Evolutionary conservation across 495 filamentous ascomycete species (phyloP).

Genomic region (Penicillium lividum): DNA sequence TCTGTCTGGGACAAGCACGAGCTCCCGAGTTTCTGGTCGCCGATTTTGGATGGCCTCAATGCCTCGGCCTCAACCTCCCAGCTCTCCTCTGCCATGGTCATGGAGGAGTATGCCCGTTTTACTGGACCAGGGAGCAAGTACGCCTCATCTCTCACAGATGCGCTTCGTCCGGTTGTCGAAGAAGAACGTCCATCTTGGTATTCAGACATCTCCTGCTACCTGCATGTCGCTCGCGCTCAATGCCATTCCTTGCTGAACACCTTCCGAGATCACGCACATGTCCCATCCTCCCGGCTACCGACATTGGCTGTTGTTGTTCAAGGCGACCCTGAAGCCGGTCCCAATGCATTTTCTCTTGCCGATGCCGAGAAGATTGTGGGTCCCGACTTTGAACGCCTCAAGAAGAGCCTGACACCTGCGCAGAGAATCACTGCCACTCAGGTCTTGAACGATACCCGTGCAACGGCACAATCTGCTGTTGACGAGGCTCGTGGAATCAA

Average conservation of each 20-base stretch:
- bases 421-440: slow-evolving; percentile 78
- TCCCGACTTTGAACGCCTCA: slow-evolving; percentile 81
- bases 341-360: slow-evolving; percentile 82
- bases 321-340: slow-evolving; percentile 85
- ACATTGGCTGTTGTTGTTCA: slow-evolving; percentile 84
- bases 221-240: slow-evolving; percentile 84
- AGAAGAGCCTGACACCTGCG: slow-evolving; percentile 78
- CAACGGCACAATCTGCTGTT: slow-evolving; percentile 67
- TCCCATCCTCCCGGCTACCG: slow-evolving; percentile 71
- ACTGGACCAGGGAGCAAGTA: slow-evolving; percentile 46
- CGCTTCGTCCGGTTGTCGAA: slow-evolving; percentile 73
- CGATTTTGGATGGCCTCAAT: slow-evolving; percentile 62
- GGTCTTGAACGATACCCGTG: slow-evolving; percentile 70
- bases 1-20: slow-evolving; percentile 46
- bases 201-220: slow-evolving; percentile 81
- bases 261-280: slow-evolving; percentile 83
- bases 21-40: slow-evolving; percentile 43
- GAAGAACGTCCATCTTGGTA: slow-evolving; percentile 78
- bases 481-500: slow-evolving; percentile 76
- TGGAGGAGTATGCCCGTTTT: slow-evolving; percentile 78
- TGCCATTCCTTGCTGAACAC: slow-evolving; percentile 85
- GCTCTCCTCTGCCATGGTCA: slow-evolving; percentile 75
- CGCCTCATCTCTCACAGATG: slow-evolving; percentile 53
- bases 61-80: slow-evolving; percentile 82
- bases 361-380: slow-evolving; percentile 84